Conservation (phyloP, 495 filamentous ascomycete species). For the Hypoxylon trugodes region DNA sequence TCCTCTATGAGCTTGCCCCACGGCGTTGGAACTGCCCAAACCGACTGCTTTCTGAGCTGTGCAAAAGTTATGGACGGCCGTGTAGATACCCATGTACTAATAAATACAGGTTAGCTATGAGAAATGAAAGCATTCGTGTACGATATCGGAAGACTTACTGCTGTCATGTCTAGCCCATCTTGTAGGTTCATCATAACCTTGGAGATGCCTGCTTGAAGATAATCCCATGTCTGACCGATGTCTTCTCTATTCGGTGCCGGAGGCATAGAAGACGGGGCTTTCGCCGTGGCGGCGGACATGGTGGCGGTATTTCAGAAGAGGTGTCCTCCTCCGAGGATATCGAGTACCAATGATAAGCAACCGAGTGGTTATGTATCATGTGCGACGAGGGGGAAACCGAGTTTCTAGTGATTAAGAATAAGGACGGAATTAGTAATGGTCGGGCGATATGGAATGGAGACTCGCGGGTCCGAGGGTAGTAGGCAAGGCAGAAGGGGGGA, state of each 20-base stretch:
- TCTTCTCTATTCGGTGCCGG: slow-evolving; percentile 78
- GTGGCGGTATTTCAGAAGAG: slow-evolving; percentile 2
- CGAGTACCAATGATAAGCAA: background rate
- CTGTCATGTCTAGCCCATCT: slow-evolving; percentile 90
- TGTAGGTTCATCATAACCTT: slow-evolving; percentile 92
- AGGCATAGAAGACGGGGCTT: slow-evolving; percentile 56
- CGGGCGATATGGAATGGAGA: background rate
- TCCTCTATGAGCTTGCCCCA: slow-evolving; percentile 73
- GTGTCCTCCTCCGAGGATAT: slow-evolving; percentile 26
- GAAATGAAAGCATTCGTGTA: background rate
- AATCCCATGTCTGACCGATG: slow-evolving; percentile 85
- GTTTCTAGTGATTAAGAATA: background rate
- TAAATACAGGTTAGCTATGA: slow-evolving; percentile 18
- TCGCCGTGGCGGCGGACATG: slow-evolving; percentile 31
- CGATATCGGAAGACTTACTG: slow-evolving; percentile 61
- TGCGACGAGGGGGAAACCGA: background rate
- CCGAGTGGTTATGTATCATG: background rate
- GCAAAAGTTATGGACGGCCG: slow-evolving; percentile 99
- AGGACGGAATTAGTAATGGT: slow-evolving; percentile 11
- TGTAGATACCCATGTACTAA: slow-evolving; percentile 98
- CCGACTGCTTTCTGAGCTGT: slow-evolving; percentile 92
- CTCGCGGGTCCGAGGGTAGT: background rate
- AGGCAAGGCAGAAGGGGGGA: background rate
- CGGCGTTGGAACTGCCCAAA: slow-evolving; percentile 40
- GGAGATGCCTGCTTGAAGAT: slow-evolving; percentile 85